phyloP scores from a whole-genome alignment of 306 rosid genomes.

The Luffa acutangula region DNA sequence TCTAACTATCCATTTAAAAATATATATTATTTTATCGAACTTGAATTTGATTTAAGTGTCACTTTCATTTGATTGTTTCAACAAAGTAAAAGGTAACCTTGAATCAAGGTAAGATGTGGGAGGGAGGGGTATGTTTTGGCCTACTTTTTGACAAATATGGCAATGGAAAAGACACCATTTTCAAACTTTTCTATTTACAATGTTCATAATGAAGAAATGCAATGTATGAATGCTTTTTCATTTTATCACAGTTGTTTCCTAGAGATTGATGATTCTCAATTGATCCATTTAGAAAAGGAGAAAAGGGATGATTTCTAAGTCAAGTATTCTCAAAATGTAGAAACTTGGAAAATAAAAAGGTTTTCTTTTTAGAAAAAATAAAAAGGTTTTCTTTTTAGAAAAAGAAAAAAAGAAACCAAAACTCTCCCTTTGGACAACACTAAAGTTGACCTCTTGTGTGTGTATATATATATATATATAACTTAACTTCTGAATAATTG shows the following conservation, averaged over 20 bases:
- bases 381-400: not conserved
- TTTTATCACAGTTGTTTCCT: not conserved
- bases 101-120: constrained; percentile 28
- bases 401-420: not conserved
- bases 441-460: not conserved
- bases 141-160: constrained; percentile 32
- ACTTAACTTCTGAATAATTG: not conserved
- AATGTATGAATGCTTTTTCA: not conserved
- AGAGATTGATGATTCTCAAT: not conserved
- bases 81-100: constrained; percentile 20
- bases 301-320: not conserved
- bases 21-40: not conserved
- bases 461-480: too few species aligned
- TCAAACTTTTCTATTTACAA: not conserved
- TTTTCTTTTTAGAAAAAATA: too few species aligned
- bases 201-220: not conserved
- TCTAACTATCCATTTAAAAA: too few species aligned
- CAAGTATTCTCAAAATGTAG: not conserved
- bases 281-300: not conserved
- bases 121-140: constrained; percentile 17
- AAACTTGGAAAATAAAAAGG: not conserved
- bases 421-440: not conserved
- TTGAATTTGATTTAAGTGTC: constrained; percentile 15
- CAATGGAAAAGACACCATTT: constrained; percentile 7
- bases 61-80: constrained; percentile 8